phyloP scores from a whole-genome alignment of 805 yeast species.

The Tetrapisispora pingtungensis region DNA sequence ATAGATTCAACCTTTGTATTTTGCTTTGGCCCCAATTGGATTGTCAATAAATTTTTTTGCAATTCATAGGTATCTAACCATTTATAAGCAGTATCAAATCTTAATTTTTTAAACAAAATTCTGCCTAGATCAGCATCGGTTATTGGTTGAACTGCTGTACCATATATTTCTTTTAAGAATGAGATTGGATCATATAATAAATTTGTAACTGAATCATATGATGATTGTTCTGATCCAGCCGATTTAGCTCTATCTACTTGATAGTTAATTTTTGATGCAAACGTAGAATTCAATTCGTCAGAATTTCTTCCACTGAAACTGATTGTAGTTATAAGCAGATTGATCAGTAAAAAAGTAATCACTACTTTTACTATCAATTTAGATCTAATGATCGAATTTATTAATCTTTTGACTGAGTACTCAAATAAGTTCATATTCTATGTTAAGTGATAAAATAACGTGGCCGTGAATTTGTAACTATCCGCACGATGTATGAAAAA shows the following conservation, averaged over 20 bases:
- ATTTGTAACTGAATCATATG: background rate
- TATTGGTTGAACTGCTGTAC: background rate
- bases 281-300: background rate
- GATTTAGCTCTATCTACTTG: background rate
- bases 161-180: conserved; percentile 1
- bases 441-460: no score
- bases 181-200: conserved; percentile 1
- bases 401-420: background rate
- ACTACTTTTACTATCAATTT: background rate
- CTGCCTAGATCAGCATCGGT: conserved; percentile 1
- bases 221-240: background rate
- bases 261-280: background rate
- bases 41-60: conserved; percentile 13
- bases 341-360: background rate
- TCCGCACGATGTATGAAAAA: no score
- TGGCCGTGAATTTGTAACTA: no score
- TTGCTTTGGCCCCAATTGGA: conserved; percentile 12
- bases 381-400: background rate
- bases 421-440: background rate
- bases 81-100: conserved; percentile 11
- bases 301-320: background rate
- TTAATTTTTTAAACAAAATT: conserved; percentile 12
- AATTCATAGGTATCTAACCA: conserved; percentile 17
- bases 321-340: background rate
- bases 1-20: conserved; percentile 11